These are phyloP conservation scores for Nakazawaea molendinolei DNA, from an alignment of 805 yeast genomes.

Conservation along the genomic window DNA sequence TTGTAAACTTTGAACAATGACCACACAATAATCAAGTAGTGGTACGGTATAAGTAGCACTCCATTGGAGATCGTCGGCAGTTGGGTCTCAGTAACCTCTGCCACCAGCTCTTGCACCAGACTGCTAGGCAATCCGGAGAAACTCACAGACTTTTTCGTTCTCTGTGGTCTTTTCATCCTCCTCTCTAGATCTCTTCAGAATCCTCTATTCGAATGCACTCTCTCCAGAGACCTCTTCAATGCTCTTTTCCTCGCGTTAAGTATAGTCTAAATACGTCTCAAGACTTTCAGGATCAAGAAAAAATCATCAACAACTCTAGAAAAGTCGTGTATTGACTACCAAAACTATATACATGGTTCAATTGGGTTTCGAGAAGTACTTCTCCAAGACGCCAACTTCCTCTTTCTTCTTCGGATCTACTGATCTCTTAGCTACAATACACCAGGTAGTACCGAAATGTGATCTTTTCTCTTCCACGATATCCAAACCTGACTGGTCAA, in stretches of 20 bases:
- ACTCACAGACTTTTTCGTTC: conserved; percentile 24
- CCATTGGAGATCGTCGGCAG: conserved; percentile 1
- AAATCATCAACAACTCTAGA: no score
- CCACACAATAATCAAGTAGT: conserved; percentile 19
- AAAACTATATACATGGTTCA: no score
- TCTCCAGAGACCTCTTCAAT: no score
- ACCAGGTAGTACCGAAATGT: conserved; percentile 93
- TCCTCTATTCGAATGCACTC: no score
- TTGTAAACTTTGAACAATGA: conserved; percentile 26
- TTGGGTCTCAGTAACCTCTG: conserved; percentile 1
- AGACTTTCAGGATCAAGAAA: no score
- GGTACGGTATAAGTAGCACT: conserved; percentile 23
- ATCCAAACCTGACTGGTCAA: conserved; percentile 78
- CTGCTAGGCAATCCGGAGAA: conserved; percentile 14
- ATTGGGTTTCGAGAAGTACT: conserved; percentile 30
- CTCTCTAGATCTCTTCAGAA: neutral
- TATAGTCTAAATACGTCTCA: no score
- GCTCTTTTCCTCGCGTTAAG: no score
- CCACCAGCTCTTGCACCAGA: conserved; percentile 4
- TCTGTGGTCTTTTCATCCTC: conserved; percentile 12
- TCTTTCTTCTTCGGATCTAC: conserved; percentile 48
- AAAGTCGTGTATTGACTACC: no score
- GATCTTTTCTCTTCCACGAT: conserved; percentile 73
- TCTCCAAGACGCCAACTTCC: conserved; percentile 44
- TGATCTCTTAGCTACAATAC: conserved; percentile 68